Evolutionary conservation across 2,329 filamentous ascomycete genomes (phyloP).

Genomic region (Fusarium liriodendri): DNA sequence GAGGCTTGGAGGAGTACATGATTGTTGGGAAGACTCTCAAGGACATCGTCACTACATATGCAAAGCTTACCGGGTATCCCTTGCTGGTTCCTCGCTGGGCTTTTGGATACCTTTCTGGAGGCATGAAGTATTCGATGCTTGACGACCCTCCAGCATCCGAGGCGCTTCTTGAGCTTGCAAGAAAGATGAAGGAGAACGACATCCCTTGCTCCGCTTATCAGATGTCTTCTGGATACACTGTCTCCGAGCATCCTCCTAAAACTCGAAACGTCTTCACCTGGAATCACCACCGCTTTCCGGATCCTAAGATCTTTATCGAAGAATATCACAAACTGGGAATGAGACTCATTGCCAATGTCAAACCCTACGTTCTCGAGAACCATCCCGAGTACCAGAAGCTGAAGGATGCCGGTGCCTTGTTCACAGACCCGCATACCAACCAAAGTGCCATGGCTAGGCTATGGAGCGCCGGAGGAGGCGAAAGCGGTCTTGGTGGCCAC

Average conservation of each 20-base stretch:
- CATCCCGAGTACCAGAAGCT: constrained; percentile 76
- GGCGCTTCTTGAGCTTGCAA: constrained; percentile 69
- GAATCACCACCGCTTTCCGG: constrained; percentile 77
- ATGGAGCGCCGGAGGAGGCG: constrained; percentile 79
- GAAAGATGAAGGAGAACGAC: constrained; percentile 70
- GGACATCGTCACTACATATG: constrained; percentile 74
- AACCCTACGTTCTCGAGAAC: constrained; percentile 75
- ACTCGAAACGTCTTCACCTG: constrained; percentile 76
- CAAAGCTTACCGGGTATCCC: constrained; percentile 75
- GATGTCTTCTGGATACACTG: constrained; percentile 79
- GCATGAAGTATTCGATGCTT: constrained; percentile 64
- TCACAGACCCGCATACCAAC: constrained; percentile 67
- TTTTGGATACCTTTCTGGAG: constrained; percentile 78
- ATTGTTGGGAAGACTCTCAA: constrained; percentile 74
- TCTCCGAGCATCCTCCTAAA: constrained; percentile 74
- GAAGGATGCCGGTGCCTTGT: constrained; percentile 69
- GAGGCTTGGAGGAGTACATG: constrained; percentile 77
- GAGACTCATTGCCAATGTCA: constrained; percentile 76
- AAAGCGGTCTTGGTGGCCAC: constrained; percentile 76
- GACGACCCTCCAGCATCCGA: constrained; percentile 65
- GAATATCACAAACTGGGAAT: constrained; percentile 74
- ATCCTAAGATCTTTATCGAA: constrained; percentile 72
- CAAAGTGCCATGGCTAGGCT: constrained; percentile 69
- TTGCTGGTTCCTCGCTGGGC: constrained; percentile 77
- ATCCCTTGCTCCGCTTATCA: constrained; percentile 79